These are phyloP conservation scores for Hamiltosporidium magnivora DNA, from an alignment of 371 early-diverging fungal species.

Conservation along the genomic window DNA sequence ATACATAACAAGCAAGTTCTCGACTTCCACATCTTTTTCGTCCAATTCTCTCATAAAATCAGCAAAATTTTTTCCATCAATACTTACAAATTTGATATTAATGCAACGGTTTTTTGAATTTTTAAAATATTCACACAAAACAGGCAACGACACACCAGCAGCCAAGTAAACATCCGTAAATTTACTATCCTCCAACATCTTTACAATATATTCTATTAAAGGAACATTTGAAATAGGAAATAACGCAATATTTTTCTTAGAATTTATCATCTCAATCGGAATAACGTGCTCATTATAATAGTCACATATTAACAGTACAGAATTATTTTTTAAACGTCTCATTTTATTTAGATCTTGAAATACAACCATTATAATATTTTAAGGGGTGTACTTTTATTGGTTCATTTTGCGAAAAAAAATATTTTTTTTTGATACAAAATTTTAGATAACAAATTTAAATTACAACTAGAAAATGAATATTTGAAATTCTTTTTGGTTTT, in stretches of 20 bases:
- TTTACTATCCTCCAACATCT: slow-evolving; percentile 16
- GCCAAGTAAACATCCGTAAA: slow-evolving; percentile 27
- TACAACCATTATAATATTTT: too few species aligned
- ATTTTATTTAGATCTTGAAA: too few species aligned
- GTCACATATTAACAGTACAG: slow-evolving; percentile 38
- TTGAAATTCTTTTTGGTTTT: too few species aligned
- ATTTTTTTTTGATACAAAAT: too few species aligned
- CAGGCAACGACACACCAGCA: slow-evolving; percentile 11
- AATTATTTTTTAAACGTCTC: too few species aligned
- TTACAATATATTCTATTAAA: slow-evolving; percentile 36
- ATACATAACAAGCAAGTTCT: slow-evolving; percentile 27
- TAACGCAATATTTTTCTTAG: slow-evolving; percentile 29
- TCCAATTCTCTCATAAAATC: slow-evolving; percentile 30
- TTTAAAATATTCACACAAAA: slow-evolving; percentile 17
- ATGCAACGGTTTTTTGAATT: slow-evolving; percentile 5
- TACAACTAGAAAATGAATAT: too few species aligned
- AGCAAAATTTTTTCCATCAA: slow-evolving; percentile 15
- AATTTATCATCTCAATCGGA: slow-evolving; percentile 10
- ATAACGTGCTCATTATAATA: slow-evolving; percentile 31
- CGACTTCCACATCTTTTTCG: slow-evolving; percentile 11
- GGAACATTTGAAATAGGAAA: slow-evolving; percentile 42
- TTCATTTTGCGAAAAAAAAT: too few species aligned
- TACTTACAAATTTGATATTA: slow-evolving; percentile 14
- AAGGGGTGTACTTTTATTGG: too few species aligned
- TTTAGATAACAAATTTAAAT: too few species aligned